These are phyloP conservation scores for Limonium bicolor DNA, from an alignment of 148 eudicot genomes.

Conservation along the genomic window DNA sequence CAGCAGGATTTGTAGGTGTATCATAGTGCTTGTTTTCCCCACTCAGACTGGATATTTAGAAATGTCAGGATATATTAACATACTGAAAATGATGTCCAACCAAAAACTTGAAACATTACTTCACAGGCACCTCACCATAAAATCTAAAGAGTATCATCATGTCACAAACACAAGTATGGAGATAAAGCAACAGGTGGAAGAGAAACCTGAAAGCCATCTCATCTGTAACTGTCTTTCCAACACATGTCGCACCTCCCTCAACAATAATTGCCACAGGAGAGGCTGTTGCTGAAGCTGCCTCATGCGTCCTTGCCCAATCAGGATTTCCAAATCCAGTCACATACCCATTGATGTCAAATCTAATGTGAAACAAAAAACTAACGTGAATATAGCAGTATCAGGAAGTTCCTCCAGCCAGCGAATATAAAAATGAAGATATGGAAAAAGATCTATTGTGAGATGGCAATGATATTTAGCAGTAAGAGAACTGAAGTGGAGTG, in stretches of 20 bases:
- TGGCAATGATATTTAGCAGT: too few relatives aligned
- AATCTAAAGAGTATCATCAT: too few relatives aligned
- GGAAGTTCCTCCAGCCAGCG: too few relatives aligned
- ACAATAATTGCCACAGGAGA: constrained; percentile 55
- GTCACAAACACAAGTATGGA: too few relatives aligned
- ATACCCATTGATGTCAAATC: constrained; percentile 69
- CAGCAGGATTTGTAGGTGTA: constrained; percentile 75
- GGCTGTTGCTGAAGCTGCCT: constrained; percentile 64
- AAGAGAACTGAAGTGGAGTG: too few relatives aligned
- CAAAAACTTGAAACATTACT: too few relatives aligned
- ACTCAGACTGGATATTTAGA: constrained; percentile 35
- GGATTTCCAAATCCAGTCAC: constrained; percentile 89
- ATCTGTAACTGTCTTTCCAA: constrained; percentile 75
- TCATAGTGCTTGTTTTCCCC: constrained; percentile 89
- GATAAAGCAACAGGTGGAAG: constrained; percentile 2
- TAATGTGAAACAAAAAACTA: constrained; percentile 13
- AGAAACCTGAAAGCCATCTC: constrained; percentile 88
- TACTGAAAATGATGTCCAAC: too few relatives aligned
- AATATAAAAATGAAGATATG: too few relatives aligned
- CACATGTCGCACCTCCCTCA: constrained; percentile 94
- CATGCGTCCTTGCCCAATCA: constrained; percentile 83
- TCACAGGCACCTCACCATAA: too few relatives aligned
- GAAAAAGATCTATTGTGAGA: too few relatives aligned
- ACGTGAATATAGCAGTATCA: too few relatives aligned
- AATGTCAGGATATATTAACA: constrained; percentile 1